phyloP scores from a whole-genome alignment of 495 filamentous ascomycete species.

The Stereocaulon alpinum region DNA sequence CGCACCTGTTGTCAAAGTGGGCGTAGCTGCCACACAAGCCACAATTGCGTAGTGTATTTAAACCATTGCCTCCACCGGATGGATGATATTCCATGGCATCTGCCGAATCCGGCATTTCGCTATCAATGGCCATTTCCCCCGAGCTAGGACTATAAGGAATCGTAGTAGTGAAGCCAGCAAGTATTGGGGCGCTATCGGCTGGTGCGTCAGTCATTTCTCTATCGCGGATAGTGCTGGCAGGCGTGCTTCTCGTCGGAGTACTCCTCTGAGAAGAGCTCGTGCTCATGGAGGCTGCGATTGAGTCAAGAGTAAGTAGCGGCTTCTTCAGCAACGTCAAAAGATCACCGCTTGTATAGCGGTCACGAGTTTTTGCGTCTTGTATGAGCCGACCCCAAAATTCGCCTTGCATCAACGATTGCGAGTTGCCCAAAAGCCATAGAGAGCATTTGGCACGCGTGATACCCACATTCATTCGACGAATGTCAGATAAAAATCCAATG shows the following conservation, averaged over 20 bases:
- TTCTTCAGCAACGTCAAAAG: conserved; percentile 39
- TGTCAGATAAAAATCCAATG: conserved; percentile 96
- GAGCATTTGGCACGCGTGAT: conserved; percentile 92
- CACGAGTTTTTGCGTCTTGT: conserved; percentile 60
- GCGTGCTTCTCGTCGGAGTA: conserved; percentile 16
- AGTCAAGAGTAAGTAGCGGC: conserved; percentile 32
- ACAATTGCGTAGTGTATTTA: conserved; percentile 37
- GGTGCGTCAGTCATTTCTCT: conserved; percentile 38
- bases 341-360: conserved; percentile 68
- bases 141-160: conserved; percentile 27
- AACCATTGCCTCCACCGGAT: conserved; percentile 36
- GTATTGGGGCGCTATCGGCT: conserved; percentile 23
- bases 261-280: conserved; percentile 21
- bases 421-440: conserved; percentile 90
- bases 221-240: conserved; percentile 23
- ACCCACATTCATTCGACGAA: conserved; percentile 99
- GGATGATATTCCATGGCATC: conserved; percentile 26
- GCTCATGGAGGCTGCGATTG: not conserved
- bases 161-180: conserved; percentile 1
- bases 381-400: conserved; percentile 84
- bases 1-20: conserved; percentile 40
- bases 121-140: conserved; percentile 5
- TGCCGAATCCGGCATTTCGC: not conserved
- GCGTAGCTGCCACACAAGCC: conserved; percentile 37
- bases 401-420: conserved; percentile 70